These are phyloP conservation scores for Colletotrichum orchidophilum DNA, from an alignment of 2,329 filamentous ascomycete genomes.

Conservation along the genomic window DNA sequence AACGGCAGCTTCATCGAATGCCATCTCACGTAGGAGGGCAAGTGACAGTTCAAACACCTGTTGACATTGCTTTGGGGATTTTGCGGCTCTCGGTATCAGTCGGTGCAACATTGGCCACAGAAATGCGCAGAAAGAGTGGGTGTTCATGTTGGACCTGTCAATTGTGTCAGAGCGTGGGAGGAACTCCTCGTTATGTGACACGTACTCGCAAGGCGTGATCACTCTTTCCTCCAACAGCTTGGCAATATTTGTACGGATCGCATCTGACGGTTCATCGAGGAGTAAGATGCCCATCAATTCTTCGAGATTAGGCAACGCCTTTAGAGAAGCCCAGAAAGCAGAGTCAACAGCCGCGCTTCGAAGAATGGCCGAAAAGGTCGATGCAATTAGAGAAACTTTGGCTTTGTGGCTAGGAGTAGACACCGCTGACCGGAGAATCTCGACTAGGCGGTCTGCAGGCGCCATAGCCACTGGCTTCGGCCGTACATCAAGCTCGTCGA, in stretches of 20 bases:
- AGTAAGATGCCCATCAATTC: slow-evolving; percentile 47
- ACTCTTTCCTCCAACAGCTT: slow-evolving; percentile 45
- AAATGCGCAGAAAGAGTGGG: slow-evolving; percentile 52
- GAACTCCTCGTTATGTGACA: slow-evolving; percentile 27
- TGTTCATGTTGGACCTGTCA: slow-evolving; percentile 40
- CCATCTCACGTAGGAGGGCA: slow-evolving; percentile 50
- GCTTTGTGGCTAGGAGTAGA: slow-evolving; percentile 16
- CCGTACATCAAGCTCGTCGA: background rate
- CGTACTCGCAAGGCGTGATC: slow-evolving; percentile 27
- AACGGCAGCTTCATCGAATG: slow-evolving; percentile 22
- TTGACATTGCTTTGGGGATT: slow-evolving; percentile 47
- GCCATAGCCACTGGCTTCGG: slow-evolving; percentile 37
- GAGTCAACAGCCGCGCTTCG: slow-evolving; percentile 49
- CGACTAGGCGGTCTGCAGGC: slow-evolving; percentile 40
- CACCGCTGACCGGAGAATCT: slow-evolving; percentile 39
- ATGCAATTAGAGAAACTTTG: slow-evolving; percentile 36
- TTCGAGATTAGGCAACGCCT: slow-evolving; percentile 38
- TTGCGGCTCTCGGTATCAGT: slow-evolving; percentile 47
- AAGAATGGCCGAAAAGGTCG: slow-evolving; percentile 51
- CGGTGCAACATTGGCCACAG: slow-evolving; percentile 57
- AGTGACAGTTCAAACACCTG: slow-evolving; percentile 56
- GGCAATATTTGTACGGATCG: slow-evolving; percentile 48
- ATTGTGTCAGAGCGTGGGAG: slow-evolving; percentile 10
- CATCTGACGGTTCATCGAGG: slow-evolving; percentile 46
- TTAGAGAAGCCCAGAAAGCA: slow-evolving; percentile 51